phyloP scores from a whole-genome alignment of 352 stramenopile genomes.

The Phytophthora pisi region DNA sequence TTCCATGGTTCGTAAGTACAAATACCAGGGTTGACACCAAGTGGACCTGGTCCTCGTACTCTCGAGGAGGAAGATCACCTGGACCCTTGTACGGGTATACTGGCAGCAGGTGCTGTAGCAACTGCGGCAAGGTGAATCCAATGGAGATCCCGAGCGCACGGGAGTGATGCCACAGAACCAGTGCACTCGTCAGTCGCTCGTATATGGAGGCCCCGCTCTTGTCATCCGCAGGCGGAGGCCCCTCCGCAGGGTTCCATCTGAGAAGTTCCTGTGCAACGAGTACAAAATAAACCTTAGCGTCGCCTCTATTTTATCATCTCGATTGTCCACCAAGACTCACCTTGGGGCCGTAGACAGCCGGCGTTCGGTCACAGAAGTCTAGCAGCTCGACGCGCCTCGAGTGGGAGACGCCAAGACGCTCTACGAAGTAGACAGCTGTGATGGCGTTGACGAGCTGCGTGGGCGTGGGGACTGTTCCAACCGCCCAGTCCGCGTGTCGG shows the following conservation, averaged over 20 bases:
- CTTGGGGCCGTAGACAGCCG: slow-evolving; percentile 54
- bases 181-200: slow-evolving; percentile 63
- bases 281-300: background rate
- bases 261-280: slow-evolving; percentile 67
- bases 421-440: slow-evolving; percentile 71
- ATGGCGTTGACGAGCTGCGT: slow-evolving; percentile 65
- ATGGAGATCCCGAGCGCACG: slow-evolving; percentile 61
- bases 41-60: slow-evolving; percentile 85
- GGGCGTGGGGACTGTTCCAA: slow-evolving; percentile 44
- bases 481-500: slow-evolving; percentile 49
- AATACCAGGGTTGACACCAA: slow-evolving; percentile 88
- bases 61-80: slow-evolving; percentile 56
- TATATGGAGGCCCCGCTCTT: slow-evolving; percentile 49
- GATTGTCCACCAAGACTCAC: slow-evolving; percentile 25
- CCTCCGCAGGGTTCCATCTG: slow-evolving; percentile 77
- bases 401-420: slow-evolving; percentile 74
- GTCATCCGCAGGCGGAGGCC: slow-evolving; percentile 38
- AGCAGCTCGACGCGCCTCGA: slow-evolving; percentile 67
- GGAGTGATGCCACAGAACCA: slow-evolving; percentile 76
- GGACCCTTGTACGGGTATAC: slow-evolving; percentile 89
- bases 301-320: background rate
- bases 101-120: slow-evolving; percentile 71
- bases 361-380: slow-evolving; percentile 58
- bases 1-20: slow-evolving; percentile 86
- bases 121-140: slow-evolving; percentile 69